Conservation (phyloP, 805 yeast genomes). For the Candida nonsorbophila region DNA sequence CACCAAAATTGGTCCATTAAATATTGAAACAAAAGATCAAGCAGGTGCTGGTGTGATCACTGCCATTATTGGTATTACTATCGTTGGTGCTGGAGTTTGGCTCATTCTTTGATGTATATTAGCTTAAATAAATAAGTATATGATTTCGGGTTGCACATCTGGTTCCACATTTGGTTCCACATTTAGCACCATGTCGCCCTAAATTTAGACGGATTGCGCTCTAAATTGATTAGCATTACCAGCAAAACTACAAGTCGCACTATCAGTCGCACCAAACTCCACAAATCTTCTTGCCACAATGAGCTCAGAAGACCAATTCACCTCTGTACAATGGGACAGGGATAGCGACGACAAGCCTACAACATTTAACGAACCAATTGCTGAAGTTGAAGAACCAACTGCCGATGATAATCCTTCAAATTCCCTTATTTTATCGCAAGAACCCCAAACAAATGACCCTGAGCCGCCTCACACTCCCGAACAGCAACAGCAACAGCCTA, state of each 20-base stretch:
- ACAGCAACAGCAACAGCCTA: neutral
- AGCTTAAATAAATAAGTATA: no score
- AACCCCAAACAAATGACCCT: neutral
- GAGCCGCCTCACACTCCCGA: slow-evolving; percentile 1
- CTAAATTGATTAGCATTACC: no score
- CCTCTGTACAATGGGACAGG: slow-evolving; percentile 55
- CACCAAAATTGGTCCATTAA: slow-evolving; percentile 35
- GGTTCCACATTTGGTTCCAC: no score
- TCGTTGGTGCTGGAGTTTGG: slow-evolving; percentile 43
- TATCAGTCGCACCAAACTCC: no score
- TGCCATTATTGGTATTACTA: slow-evolving; percentile 51
- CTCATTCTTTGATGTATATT: slow-evolving; percentile 17
- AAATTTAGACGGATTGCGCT: no score
- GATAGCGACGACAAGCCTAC: slow-evolving; percentile 23
- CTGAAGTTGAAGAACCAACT: slow-evolving; percentile 4
- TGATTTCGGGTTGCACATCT: no score
- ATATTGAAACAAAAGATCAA: slow-evolving; percentile 49
- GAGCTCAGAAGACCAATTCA: slow-evolving; percentile 44
- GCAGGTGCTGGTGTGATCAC: slow-evolving; percentile 92
- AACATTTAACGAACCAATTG: slow-evolving; percentile 11
- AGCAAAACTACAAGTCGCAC: no score
- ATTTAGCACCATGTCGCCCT: no score
- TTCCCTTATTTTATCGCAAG: no score
- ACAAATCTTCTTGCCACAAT: slow-evolving; percentile 11
- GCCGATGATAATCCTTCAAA: no score